Base-by-base conservation (phyloP, 2,329 filamentous ascomycete species). In the Epicoccum nigrum region DNA sequence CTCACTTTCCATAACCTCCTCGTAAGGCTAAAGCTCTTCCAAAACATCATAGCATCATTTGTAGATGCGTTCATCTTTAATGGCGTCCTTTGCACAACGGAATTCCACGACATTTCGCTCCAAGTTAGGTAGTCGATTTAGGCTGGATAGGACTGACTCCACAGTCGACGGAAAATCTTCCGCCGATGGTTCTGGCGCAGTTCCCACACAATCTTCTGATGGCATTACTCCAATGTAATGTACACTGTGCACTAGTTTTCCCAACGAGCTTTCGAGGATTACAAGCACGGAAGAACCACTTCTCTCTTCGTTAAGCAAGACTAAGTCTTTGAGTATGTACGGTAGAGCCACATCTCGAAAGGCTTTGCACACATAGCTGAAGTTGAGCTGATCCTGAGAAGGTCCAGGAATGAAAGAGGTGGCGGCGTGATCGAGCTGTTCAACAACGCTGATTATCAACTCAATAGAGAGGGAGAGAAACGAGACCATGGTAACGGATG, bases 181-280 rank as follows among this genome's bases (percentile, higher is more conserved):
- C 19, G 15, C 13, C 4, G 30, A 17, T 15, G 31, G 30, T 19
- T 17, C n/a, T 21, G 8, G 21, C 32, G 23, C 41, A 5, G 13
- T 5, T 13, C 7, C 7, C 2, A 4, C 13, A 4, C 17, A 8
- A 6, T 13, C 12, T 4, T 34, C 20, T 28, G 30, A 16, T 23
- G 40, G 7, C 19, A 43, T 33, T 4, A 43, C n/a, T 3, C 30
- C 30, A 25, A 43, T 43, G 19, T 33, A 43, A 33, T 43, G 40
- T 7, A 43, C 4, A 16, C 8, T 43, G 2, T 13, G 17, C 7
- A 33, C 40, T 16, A 23, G 40, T 11, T 23, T 13, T 9, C 12
- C 40, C n/a, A 11, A 16, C 9, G 30, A 4, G 13, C 30, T 33
- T 17, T 43, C 19, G 28, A 43, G 13, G 9, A 35, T 8, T 3